A percentile compares a stretch with the other conserved stretches of the same genome.
Conservation (phyloP, 1,284 basidiomycete species). For the Cutaneotrichosporon cavernicola region DNA sequence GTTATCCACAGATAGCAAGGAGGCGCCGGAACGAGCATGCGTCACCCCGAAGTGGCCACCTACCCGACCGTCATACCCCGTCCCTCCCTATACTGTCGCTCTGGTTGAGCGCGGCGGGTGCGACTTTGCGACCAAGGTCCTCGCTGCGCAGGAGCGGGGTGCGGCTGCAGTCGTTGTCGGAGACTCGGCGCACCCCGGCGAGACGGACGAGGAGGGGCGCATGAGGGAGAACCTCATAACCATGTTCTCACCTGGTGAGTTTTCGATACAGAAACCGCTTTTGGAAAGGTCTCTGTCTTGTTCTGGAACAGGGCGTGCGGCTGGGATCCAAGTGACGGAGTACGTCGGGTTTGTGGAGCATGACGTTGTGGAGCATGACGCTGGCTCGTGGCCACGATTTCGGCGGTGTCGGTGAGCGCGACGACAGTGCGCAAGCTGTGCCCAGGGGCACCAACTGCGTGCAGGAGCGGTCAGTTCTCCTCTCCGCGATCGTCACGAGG, state of each 20-base stretch:
- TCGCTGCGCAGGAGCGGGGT: constrained; percentile 77
- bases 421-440: not conserved
- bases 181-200: constrained; percentile 56
- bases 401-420: not conserved
- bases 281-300: not conserved
- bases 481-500: not conserved
- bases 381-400: not conserved
- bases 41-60: constrained; percentile 32
- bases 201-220: constrained; percentile 61
- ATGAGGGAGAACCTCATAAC: constrained; percentile 76
- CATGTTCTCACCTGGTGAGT: constrained; percentile 74
- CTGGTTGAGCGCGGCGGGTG: constrained; percentile 81
- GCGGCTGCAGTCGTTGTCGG: constrained; percentile 85
- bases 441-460: no score
- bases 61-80: constrained; percentile 26
- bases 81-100: constrained; percentile 60
- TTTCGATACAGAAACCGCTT: not conserved
- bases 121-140: constrained; percentile 80
- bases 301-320: not conserved
- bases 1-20: constrained; percentile 12
- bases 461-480: not conserved
- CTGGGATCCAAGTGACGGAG: not conserved
- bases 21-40: constrained; percentile 28
- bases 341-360: no score
- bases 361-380: no score